These are phyloP conservation scores for Monosporascus sp. DNA, from an alignment of 2,329 filamentous ascomycete species.

Conservation along the genomic window DNA sequence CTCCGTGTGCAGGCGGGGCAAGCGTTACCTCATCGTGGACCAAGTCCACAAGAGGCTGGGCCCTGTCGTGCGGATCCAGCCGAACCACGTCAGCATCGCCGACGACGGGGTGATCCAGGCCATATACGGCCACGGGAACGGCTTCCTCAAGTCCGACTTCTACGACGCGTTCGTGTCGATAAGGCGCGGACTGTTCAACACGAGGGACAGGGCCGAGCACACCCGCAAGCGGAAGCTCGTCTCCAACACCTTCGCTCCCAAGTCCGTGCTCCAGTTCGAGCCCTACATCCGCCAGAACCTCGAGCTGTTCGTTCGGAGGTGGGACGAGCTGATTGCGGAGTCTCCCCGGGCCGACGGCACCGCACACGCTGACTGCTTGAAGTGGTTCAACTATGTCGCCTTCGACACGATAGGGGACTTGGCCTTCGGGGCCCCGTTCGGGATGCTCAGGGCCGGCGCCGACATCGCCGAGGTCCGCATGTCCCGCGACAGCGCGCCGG, in stretches of 20 bases:
- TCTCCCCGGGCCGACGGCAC: conserved; percentile 42
- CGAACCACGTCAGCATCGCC: conserved; percentile 76
- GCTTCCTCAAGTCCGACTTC: conserved; percentile 73
- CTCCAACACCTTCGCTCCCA: conserved; percentile 79
- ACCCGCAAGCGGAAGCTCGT: conserved; percentile 85
- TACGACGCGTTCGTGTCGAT: conserved; percentile 92
- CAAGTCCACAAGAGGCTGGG: conserved; percentile 69
- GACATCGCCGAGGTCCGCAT: conserved; percentile 71
- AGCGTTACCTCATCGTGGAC: conserved; percentile 61
- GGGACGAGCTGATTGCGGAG: conserved; percentile 55
- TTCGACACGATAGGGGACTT: conserved; percentile 50
- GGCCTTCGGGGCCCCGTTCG: conserved; percentile 73
- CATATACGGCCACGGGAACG: conserved; percentile 77
- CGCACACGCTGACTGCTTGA: conserved; percentile 64
- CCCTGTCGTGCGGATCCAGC: conserved; percentile 76
- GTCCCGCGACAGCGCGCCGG: conserved; percentile 54
- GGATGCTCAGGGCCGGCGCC: conserved; percentile 72
- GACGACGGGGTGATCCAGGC: conserved; percentile 70
- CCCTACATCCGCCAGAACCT: conserved; percentile 82
- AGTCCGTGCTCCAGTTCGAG: conserved; percentile 78
- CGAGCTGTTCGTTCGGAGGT: conserved; percentile 65
- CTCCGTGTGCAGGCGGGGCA: conserved; percentile 57
- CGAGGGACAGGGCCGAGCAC: conserved; percentile 74
- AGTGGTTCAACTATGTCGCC: conserved; percentile 73
- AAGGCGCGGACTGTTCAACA: conserved; percentile 82